Evolutionary conservation across 1,284 basidiomycete species (phyloP).

Genomic region (Cutaneotrichosporon mucoides): DNA sequence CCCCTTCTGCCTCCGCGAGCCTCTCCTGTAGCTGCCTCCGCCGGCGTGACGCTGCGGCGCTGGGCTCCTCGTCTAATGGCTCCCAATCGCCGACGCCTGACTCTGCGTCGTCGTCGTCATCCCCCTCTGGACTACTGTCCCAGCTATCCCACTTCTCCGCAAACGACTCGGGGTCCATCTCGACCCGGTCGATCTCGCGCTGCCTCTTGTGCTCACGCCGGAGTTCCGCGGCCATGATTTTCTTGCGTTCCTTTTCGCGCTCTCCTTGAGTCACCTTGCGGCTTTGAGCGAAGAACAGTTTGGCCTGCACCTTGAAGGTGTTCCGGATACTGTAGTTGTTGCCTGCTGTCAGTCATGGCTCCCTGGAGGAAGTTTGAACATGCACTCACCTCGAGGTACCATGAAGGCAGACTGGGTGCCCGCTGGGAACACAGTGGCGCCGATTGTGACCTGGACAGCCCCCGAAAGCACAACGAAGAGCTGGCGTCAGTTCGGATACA

Average conservation of each 20-base stretch:
- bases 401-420: conserved; percentile 82
- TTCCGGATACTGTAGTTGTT: conserved; percentile 90
- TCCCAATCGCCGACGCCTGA: too few species aligned
- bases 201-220: background rate
- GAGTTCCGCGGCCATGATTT: too few species aligned
- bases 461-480: conserved; percentile 85
- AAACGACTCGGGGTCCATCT: conserved; percentile 1
- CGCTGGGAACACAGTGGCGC: conserved; percentile 71
- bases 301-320: conserved; percentile 62
- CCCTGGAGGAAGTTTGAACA: background rate
- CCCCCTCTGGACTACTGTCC: background rate
- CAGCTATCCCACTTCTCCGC: background rate
- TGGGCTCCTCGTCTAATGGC: too few species aligned
- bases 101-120: too few species aligned
- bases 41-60: too few species aligned
- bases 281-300: conserved; percentile 89
- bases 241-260: conserved; percentile 25
- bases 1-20: too few species aligned
- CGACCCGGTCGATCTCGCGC: background rate
- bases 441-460: conserved; percentile 76
- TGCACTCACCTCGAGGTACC: conserved; percentile 71
- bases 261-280: conserved; percentile 60
- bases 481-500: conserved; percentile 51
- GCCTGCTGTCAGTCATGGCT: conserved; percentile 53
- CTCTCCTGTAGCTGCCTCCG: too few species aligned